A percentile compares a stretch with the other conserved stretches of the same genome.
Conservation (phyloP, 83 land plant species). For the Diphasiastrum complanatum region DNA sequence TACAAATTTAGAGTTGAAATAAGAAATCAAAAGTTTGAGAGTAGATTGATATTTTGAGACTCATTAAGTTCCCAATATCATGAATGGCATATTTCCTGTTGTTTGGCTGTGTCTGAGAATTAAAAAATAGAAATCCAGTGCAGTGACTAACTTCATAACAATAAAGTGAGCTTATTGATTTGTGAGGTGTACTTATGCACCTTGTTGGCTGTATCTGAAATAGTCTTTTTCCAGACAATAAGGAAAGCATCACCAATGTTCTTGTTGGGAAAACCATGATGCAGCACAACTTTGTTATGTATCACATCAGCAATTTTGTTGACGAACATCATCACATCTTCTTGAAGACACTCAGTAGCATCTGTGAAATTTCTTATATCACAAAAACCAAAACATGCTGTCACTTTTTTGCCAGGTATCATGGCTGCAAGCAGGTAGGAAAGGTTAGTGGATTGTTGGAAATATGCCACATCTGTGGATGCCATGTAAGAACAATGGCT, state of each 20-base stretch:
- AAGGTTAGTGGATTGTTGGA: too few relatives aligned
- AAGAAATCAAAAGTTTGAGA: too few relatives aligned
- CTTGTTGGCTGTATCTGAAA: constrained; percentile 8
- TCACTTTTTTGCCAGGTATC: neutral
- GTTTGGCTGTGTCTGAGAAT: too few relatives aligned
- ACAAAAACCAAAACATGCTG: neutral
- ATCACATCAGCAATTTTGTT: constrained; percentile 14
- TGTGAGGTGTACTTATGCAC: neutral
- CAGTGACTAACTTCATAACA: too few relatives aligned
- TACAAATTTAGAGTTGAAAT: too few relatives aligned
- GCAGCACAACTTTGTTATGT: constrained; percentile 8
- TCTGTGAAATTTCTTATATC: neutral
- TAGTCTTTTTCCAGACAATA: constrained; percentile 7
- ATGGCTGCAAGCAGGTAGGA: too few relatives aligned
- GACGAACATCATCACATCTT: constrained; percentile 16
- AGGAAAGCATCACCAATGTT: constrained; percentile 15
- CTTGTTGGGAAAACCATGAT: constrained; percentile 14
- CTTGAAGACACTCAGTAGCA: neutral
- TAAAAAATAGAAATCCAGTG: too few relatives aligned
- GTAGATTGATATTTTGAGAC: too few relatives aligned
- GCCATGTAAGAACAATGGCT: too few relatives aligned
- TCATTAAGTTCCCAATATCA: too few relatives aligned
- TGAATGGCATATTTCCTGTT: too few relatives aligned
- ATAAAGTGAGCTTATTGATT: too few relatives aligned
- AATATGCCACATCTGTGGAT: neutral